Evolutionary conservation across 2,329 filamentous ascomycete genomes (phyloP), one percentile per base, ranked within the genome.

Genomic region (Talaromyces sp.): DNA sequence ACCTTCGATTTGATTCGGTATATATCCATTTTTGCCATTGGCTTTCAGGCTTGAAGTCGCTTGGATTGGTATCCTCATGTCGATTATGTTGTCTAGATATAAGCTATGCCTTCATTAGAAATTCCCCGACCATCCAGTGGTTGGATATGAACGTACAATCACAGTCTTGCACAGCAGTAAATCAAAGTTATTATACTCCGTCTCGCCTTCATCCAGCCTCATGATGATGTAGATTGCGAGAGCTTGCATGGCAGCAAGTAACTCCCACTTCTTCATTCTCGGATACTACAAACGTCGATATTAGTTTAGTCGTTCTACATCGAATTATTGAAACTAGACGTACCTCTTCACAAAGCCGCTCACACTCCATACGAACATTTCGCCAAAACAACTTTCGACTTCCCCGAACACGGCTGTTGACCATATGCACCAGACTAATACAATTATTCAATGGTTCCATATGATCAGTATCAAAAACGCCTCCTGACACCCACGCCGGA

Each of bases 381-480:
- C 73, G 78, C 80, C 81, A 83, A 63, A 82, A 80, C 25, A 82
- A 64, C 62, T 77, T 81, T 61, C 76, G 74, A 69, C 73, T 78
- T 0, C 75, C 76, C 53, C 70, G 71, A 1, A 72, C 62, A 3
- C 70, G 70, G 45, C 70, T 71, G 8, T 72, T 73, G 25, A 80
- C 72, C 78, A 82, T 81, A 60, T 77, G 73, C 29, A 80, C 67
- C 43, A 82, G 67, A 64, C 72, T 79, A n/a, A 80, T 74, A 65
- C 80, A 82, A 59, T 79, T 81, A 5, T 65, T 71, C 7, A 82
- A 68, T 43, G 78, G 72, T 67, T 81, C 79, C 69, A 77, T 72
- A 4, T 74, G 47, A 7, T 68, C 64, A 31, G 68, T 69, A 5
- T 58, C 49, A 11, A 27, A 27, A 2, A 54, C 13, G n/a, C 40